Evolutionary conservation across 2,329 filamentous ascomycete genomes (phyloP), one percentile per base, ranked within the genome.

Genomic region (Simplicillium sp.): DNA sequence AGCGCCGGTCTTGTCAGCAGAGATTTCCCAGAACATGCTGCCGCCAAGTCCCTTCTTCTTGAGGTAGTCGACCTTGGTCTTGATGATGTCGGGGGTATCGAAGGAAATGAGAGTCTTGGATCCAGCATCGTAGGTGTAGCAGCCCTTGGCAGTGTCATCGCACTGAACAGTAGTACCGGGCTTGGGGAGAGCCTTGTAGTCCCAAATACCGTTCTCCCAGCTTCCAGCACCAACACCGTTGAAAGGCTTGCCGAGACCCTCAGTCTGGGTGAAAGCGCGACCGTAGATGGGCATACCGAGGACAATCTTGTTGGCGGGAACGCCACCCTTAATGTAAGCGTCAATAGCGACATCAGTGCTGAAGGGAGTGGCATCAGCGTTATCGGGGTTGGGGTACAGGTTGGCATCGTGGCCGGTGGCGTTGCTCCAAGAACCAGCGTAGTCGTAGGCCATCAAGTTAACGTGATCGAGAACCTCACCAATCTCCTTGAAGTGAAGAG

Each of bases 1-100:
- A 11, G 59, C 60, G 14, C 71, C 76, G 4, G 53, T 68, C 51
- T 72, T 72, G 57, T 94, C 87, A 7, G 71, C 78, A 45, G 79
- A 85, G 13, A 75, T 79, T 58, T 92, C 85, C 86, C 86, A 94
- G 74, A 85, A 94, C 84, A 92, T 90, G 25, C 75, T 79, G 17
- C 86, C 87, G 3, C 80, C 85, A 1, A 92, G 68, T 0, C 77
- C 71, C 41, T 70, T 67, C 38, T 61, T 53, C 58, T 73, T 70
- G 50, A 88, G 74, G 56, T 82, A 90, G 3, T 64, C 53, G 5
- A 78, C 76, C 65, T 92, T 94, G 48, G 64, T 54, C 38, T 63
- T 57, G 25, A 79, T 69, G 50, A 81, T 73, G 20, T 66, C 62
- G 0, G 78, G 72, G 2, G 74, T 86, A 54, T 84, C 80, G 56